phyloP scores from a whole-genome alignment of 2,329 filamentous ascomycete species.

The Coniochaeta sp. region DNA sequence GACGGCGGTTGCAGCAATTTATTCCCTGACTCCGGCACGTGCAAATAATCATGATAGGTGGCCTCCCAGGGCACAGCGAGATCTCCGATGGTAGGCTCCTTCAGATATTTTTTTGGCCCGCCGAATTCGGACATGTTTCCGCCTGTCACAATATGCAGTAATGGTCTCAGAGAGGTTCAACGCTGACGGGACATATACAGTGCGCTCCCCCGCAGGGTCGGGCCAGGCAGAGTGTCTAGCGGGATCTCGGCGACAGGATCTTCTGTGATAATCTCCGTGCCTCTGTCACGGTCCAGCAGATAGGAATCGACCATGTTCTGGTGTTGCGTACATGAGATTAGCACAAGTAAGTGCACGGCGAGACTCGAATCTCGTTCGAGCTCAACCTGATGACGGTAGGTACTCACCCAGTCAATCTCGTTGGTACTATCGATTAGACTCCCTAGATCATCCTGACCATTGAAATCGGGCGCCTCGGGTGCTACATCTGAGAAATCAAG shows the following conservation, averaged over 20 bases:
- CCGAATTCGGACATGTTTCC: neutral
- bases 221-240: neutral
- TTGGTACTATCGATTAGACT: slow-evolving; percentile 37
- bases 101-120: neutral
- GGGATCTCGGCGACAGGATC: neutral
- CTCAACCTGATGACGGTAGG: no score
- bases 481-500: neutral
- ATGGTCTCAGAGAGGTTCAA: neutral
- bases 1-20: no score
- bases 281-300: neutral
- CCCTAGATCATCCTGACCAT: slow-evolving; percentile 21
- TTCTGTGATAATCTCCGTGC: neutral
- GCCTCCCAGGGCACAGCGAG: no score
- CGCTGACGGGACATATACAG: neutral
- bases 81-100: neutral
- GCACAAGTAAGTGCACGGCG: no score
- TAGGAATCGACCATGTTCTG: slow-evolving; percentile 2
- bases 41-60: no score
- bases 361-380: no score
- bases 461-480: neutral
- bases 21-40: no score
- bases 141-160: neutral
- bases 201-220: neutral
- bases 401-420: slow-evolving; percentile 31
- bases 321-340: neutral